These are phyloP conservation scores for Leccinum variicolor DNA, from an alignment of 768 basidiomycete genomes.

Conservation along the genomic window DNA sequence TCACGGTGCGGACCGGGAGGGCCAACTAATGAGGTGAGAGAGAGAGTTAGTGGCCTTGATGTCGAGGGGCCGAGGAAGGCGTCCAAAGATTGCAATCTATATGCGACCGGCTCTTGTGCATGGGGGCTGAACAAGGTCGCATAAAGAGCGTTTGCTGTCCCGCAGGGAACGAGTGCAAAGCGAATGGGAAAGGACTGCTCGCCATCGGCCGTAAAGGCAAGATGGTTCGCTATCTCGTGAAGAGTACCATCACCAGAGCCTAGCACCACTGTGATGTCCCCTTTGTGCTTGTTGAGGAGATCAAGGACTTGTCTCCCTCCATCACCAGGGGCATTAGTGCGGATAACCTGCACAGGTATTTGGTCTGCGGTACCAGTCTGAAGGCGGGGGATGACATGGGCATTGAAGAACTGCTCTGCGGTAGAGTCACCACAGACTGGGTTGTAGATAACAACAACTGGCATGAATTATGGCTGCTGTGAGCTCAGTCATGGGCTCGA, in stretches of 20 bases:
- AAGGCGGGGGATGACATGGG: conserved; percentile 65
- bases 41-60: conserved; percentile 48
- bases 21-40: conserved; percentile 45
- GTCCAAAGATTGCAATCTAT: conserved; percentile 55
- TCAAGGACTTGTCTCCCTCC: conserved; percentile 47
- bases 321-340: conserved; percentile 52
- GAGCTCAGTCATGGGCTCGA: not conserved
- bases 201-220: conserved; percentile 29
- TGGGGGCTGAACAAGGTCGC: conserved; percentile 66
- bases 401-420: conserved; percentile 53
- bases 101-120: conserved; percentile 27
- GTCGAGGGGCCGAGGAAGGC: conserved; percentile 42
- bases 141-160: conserved; percentile 94
- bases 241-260: conserved; percentile 91
- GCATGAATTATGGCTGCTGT: conserved; percentile 30
- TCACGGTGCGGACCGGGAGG: conserved; percentile 24
- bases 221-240: conserved; percentile 77
- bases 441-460: conserved; percentile 68
- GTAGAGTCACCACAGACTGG: conserved; percentile 65
- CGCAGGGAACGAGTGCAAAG: conserved; percentile 64
- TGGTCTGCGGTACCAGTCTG: conserved; percentile 24
- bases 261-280: conserved; percentile 48
- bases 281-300: conserved; percentile 35
- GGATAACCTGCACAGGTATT: conserved; percentile 34
- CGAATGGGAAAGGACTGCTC: conserved; percentile 26